phyloP scores from a whole-genome alignment of 2,329 filamentous ascomycete species.

The Apiospora saccharicola region DNA sequence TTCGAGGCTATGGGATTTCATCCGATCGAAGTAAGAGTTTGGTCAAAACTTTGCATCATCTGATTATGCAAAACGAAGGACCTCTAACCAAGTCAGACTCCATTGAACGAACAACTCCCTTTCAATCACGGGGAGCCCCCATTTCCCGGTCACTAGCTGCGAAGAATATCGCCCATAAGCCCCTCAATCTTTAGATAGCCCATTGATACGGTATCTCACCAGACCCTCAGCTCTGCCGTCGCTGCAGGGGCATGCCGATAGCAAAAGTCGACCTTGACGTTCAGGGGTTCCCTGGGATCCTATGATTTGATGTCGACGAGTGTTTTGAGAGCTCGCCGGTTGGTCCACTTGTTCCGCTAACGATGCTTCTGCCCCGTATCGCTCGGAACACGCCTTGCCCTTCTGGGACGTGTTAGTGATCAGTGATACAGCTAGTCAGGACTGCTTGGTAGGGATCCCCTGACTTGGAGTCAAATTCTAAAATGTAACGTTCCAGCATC shows the following conservation, averaged over 20 bases:
- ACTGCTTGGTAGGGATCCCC: background rate
- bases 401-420: background rate
- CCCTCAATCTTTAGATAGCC: background rate
- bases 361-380: background rate
- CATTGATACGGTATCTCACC: background rate
- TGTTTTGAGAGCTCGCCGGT: background rate
- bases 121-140: background rate
- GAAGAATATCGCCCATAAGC: background rate
- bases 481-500: background rate
- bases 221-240: background rate
- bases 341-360: background rate
- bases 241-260: background rate
- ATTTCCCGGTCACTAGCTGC: background rate
- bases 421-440: background rate
- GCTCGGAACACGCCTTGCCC: background rate
- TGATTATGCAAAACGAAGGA: background rate
- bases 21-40: background rate
- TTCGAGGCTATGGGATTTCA: background rate
- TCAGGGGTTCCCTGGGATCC: background rate
- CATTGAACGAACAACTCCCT: background rate
- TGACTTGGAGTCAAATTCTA: background rate
- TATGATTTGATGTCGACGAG: background rate
- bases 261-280: background rate
- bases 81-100: background rate
- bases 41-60: background rate